Evolutionary conservation across 352 stramenopile genomes (phyloP), one percentile per base, ranked within the genome.

Genomic region (Globisporangium paroecandrum): DNA sequence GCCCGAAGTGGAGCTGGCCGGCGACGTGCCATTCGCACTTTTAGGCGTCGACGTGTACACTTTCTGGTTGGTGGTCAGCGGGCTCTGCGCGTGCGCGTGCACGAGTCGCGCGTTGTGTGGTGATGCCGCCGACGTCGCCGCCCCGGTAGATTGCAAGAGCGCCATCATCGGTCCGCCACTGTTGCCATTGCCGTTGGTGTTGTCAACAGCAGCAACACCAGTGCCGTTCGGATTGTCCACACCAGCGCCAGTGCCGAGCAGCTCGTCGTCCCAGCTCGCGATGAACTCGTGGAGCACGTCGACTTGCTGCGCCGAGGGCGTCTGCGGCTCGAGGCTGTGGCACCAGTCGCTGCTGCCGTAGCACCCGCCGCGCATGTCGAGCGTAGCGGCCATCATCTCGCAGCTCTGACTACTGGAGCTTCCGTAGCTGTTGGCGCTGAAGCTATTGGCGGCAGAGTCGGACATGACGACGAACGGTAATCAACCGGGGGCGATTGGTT

Each of bases 211-310:
- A 32, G 5, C 20, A 54, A 25, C 20, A n/a, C 3, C 22, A 12
- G 1, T 2, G 22, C 10, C 36, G 10, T 43, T 43, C 10, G 8
- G n/a, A 56, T 56, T 22, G 25, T 8, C 29, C 29, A 8, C 29
- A 34, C 29, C n/a, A 43, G 9, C 0, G n/a, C n/a, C 49, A 18
- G 3, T 56, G 2, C 22, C n/a, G 18, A 56, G 49, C 22, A 56
- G 4, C n/a, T 56, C 22, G 22, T 32, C 49, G 9, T 56, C 49
- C 49, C 49, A 56, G 49, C 49, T 56, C 22, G 24, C 49, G 22
- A 56, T 29, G 49, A 56, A 56, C 22, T 56, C 49, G 49, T 56
- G 22, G 22, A 56, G 49, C 22, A 32, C 49, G 49, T 56, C 49
- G 10, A 56, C n/a, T 13, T 56, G 24, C 3, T 56, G 24, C 3